phyloP scores from a whole-genome alignment of 2,329 filamentous ascomycete genomes.

The Aureobasidium lini region DNA sequence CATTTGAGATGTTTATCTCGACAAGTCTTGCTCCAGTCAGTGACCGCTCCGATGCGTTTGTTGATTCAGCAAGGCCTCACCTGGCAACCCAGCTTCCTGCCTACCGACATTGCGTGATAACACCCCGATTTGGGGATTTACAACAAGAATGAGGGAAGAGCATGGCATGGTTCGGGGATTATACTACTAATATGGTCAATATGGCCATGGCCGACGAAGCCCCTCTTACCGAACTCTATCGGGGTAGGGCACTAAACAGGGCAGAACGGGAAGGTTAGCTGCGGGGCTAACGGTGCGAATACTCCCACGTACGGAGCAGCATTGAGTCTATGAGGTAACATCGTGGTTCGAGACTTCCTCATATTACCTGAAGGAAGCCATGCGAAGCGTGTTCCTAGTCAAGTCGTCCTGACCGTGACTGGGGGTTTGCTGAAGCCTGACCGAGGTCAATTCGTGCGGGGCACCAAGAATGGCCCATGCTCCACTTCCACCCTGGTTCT shows the following conservation, averaged over 20 bases:
- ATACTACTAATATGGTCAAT: neutral
- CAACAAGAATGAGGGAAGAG: neutral
- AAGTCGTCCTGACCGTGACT: too few relatives aligned
- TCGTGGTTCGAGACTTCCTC: too few relatives aligned
- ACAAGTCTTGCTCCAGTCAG: constrained; percentile 18
- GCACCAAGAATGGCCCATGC: too few relatives aligned
- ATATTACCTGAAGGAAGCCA: too few relatives aligned
- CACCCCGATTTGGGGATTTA: neutral
- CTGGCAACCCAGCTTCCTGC: neutral
- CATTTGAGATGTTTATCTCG: constrained; percentile 25
- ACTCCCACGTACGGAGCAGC: too few relatives aligned
- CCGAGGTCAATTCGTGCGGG: too few relatives aligned
- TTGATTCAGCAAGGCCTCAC: neutral
- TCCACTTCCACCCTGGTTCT: too few relatives aligned
- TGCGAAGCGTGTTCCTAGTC: too few relatives aligned
- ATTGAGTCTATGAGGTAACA: too few relatives aligned
- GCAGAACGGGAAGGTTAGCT: neutral
- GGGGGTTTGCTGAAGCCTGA: too few relatives aligned
- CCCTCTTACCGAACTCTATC: neutral
- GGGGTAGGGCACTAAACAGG: neutral
- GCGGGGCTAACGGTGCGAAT: neutral
- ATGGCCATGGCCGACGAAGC: neutral
- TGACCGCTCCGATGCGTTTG: neutral
- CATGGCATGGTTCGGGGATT: neutral
- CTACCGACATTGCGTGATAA: neutral